Evolutionary conservation across 495 filamentous ascomycete species (phyloP).

Genomic region (Penicillium waksmanii): DNA sequence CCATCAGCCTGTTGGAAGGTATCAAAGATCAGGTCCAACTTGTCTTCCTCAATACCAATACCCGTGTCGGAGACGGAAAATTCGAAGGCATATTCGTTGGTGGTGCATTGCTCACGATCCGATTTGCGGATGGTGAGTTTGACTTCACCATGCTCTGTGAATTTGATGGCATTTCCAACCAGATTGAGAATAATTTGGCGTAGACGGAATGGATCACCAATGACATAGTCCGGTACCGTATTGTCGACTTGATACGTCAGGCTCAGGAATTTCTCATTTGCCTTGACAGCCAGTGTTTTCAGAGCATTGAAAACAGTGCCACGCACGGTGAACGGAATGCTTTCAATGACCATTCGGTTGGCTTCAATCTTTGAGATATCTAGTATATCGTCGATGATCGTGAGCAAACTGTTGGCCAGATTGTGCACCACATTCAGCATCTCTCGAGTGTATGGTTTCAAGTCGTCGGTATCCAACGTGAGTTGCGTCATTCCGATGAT

Average conservation of each 20-base stretch:
- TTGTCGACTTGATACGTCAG: slow-evolving; percentile 93
- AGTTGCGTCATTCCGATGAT: slow-evolving; percentile 97
- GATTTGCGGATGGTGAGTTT: slow-evolving; percentile 86
- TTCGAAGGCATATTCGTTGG: slow-evolving; percentile 88
- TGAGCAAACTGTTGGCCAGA: slow-evolving; percentile 93
- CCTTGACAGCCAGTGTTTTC: slow-evolving; percentile 93
- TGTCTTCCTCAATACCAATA: slow-evolving; percentile 95
- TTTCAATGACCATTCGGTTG: slow-evolving; percentile 99
- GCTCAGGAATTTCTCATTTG: slow-evolving; percentile 95
- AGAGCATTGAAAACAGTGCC: slow-evolving; percentile 97
- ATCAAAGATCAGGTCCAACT: slow-evolving; percentile 97
- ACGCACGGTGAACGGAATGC: slow-evolving; percentile 93
- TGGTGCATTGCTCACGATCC: slow-evolving; percentile 64
- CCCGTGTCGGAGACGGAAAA: slow-evolving; percentile 97
- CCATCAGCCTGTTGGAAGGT: slow-evolving; percentile 99
- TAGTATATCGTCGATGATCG: slow-evolving; percentile 98
- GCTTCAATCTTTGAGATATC: slow-evolving; percentile 99
- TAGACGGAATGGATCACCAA: slow-evolving; percentile 95
- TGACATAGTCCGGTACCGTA: slow-evolving; percentile 93
- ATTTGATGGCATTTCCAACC: slow-evolving; percentile 74
- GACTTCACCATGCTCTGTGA: slow-evolving; percentile 96
- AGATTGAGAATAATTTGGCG: slow-evolving; percentile 83
- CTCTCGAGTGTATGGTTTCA: slow-evolving; percentile 93
- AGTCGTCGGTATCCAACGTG: slow-evolving; percentile 87
- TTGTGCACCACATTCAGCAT: slow-evolving; percentile 99